phyloP scores from a whole-genome alignment of 352 stramenopile species.

The Phytophthora citrophthora region DNA sequence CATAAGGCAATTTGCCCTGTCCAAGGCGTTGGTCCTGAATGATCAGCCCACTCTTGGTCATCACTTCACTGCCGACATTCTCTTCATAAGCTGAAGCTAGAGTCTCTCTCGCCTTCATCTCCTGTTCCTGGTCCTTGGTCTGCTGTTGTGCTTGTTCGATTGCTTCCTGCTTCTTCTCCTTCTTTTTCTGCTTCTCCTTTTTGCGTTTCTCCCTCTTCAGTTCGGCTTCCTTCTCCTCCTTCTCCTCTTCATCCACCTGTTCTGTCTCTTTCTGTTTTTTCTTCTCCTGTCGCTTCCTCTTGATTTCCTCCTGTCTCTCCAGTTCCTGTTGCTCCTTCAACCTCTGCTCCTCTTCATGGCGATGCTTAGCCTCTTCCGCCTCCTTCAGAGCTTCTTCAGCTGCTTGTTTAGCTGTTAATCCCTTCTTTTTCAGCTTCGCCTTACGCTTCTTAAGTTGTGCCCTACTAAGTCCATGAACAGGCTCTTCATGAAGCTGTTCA shows the following conservation, averaged over 20 bases:
- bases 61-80: slow-evolving; percentile 58
- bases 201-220: slow-evolving; percentile 45
- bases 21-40: slow-evolving; percentile 65
- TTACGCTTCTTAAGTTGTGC: slow-evolving; percentile 85
- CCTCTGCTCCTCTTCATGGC: slow-evolving; percentile 30
- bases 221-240: slow-evolving; percentile 24
- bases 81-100: slow-evolving; percentile 63
- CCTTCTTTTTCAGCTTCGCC: slow-evolving; percentile 72
- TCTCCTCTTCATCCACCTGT: slow-evolving; percentile 22
- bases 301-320: slow-evolving; percentile 26
- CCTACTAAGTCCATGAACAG: slow-evolving; percentile 60
- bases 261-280: slow-evolving; percentile 25
- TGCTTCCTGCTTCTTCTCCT: slow-evolving; percentile 46
- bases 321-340: slow-evolving; percentile 15
- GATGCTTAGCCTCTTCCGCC: slow-evolving; percentile 42
- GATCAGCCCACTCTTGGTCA: slow-evolving; percentile 58
- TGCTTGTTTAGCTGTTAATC: slow-evolving; percentile 36
- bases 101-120: slow-evolving; percentile 49
- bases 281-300: slow-evolving; percentile 32
- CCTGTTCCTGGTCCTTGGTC: slow-evolving; percentile 29
- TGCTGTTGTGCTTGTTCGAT: slow-evolving; percentile 41
- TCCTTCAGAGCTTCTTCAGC: slow-evolving; percentile 33
- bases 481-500: slow-evolving; percentile 47
- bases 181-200: slow-evolving; percentile 40
- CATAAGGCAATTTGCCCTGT: slow-evolving; percentile 50